phyloP scores from a whole-genome alignment of 2,329 filamentous ascomycete species.

The Nemania abortiva region DNA sequence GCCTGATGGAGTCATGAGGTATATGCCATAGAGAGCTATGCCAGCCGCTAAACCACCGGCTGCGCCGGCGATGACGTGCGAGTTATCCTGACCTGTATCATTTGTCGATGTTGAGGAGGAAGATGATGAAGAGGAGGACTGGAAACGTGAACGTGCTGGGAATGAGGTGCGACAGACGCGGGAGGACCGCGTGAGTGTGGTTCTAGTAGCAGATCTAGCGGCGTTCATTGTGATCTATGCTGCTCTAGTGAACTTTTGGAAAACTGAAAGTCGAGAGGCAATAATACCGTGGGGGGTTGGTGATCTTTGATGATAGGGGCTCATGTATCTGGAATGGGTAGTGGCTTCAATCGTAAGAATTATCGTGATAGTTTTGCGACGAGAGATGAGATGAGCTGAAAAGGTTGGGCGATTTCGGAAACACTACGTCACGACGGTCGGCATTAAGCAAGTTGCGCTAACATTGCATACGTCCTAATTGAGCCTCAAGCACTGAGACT shows the following conservation, averaged over 20 bases:
- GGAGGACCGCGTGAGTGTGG: slow-evolving; percentile 28
- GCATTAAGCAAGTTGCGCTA: slow-evolving; percentile 7
- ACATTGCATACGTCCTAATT: not conserved
- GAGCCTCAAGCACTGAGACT: slow-evolving; percentile 10
- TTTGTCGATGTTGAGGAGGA: slow-evolving; percentile 46
- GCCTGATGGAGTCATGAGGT: slow-evolving; percentile 60
- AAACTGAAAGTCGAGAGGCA: not conserved
- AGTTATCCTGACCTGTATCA: slow-evolving; percentile 39
- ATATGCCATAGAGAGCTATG: slow-evolving; percentile 57
- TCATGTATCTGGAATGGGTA: not conserved
- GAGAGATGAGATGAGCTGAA: not conserved
- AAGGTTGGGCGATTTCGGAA: slow-evolving; percentile 6
- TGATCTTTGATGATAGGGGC: not conserved
- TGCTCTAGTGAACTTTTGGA: slow-evolving; percentile 1
- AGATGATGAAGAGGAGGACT: slow-evolving; percentile 54
- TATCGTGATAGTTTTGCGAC: not conserved
- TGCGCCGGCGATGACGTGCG: slow-evolving; percentile 57
- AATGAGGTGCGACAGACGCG: slow-evolving; percentile 36
- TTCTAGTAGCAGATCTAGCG: slow-evolving; percentile 31
- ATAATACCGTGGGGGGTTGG: not conserved
- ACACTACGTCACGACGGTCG: slow-evolving; percentile 32
- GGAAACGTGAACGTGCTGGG: slow-evolving; percentile 53
- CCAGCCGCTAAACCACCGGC: slow-evolving; percentile 60
- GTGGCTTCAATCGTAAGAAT: not conserved
- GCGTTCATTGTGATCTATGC: slow-evolving; percentile 31